Evolutionary conservation across 2,329 filamentous ascomycete species (phyloP).

Genomic region (Aspergillus sp.): DNA sequence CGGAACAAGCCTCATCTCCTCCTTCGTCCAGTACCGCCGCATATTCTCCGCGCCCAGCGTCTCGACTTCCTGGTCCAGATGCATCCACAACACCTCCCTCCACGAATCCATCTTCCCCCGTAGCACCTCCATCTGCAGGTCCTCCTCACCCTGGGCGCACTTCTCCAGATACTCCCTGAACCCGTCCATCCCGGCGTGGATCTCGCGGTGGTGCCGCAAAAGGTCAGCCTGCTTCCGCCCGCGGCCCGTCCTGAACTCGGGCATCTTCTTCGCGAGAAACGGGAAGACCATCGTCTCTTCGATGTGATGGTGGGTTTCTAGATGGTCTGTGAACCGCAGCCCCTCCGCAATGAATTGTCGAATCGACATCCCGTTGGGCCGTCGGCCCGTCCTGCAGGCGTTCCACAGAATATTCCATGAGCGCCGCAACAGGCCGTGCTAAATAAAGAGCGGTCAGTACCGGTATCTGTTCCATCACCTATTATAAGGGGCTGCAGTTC

Average conservation of each 20-base stretch:
- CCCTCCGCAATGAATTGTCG: constrained; percentile 6
- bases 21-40: constrained; percentile 75
- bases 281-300: constrained; percentile 11
- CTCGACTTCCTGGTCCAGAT: constrained; percentile 27
- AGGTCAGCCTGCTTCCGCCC: constrained; percentile 3
- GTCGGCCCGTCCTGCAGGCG: background rate
- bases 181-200: constrained; percentile 7
- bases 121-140: constrained; percentile 44
- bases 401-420: constrained; percentile 5
- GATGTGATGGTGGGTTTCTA: constrained; percentile 6
- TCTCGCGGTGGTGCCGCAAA: constrained; percentile 8
- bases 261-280: constrained; percentile 11
- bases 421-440: no score
- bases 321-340: constrained; percentile 5
- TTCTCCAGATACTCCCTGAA: constrained; percentile 3
- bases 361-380: background rate
- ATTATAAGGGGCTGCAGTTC: no score
- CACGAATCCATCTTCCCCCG: constrained; percentile 46
- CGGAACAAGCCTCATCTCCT: constrained; percentile 60
- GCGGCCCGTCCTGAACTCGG: constrained; percentile 5
- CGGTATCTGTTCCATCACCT: no score
- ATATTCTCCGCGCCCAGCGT: constrained; percentile 83
- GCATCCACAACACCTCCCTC: constrained; percentile 9
- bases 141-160: constrained; percentile 30
- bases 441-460: no score